Conservation (phyloP, 2,329 filamentous ascomycete species). For the Diaporthe sp. region DNA sequence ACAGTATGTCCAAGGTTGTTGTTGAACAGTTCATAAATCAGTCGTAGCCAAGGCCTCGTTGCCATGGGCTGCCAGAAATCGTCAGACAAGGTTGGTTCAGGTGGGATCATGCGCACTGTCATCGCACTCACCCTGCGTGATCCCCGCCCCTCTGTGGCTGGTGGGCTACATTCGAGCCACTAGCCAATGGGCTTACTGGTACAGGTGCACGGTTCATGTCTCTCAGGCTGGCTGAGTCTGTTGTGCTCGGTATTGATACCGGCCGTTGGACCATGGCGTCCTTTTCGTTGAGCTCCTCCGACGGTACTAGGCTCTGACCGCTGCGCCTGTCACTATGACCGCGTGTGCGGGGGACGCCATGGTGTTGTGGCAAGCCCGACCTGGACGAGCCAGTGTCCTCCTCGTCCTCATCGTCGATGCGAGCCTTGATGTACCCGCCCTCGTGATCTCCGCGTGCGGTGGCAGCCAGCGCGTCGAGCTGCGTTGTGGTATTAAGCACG, state of each 20-base stretch:
- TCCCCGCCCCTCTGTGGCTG: constrained; percentile 53
- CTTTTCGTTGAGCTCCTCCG: constrained; percentile 40
- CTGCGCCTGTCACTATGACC: constrained; percentile 51
- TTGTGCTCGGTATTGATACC: constrained; percentile 40
- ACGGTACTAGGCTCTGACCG: constrained; percentile 60
- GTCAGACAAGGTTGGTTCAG: constrained; percentile 38
- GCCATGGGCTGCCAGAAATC: constrained; percentile 58
- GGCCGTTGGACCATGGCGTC: constrained; percentile 32
- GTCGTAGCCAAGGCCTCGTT: constrained; percentile 67
- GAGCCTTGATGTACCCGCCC: constrained; percentile 61
- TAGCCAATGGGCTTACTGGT: constrained; percentile 42
- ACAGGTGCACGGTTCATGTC: constrained; percentile 37
- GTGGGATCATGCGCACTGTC: not conserved
- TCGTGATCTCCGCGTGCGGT: constrained; percentile 83
- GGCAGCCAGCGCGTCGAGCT: constrained; percentile 84
- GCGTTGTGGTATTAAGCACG: constrained; percentile 75
- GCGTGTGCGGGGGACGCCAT: constrained; percentile 6
- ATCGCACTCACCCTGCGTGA: constrained; percentile 56
- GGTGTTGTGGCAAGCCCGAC: constrained; percentile 24
- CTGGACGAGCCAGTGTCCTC: constrained; percentile 68
- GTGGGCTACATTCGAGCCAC: constrained; percentile 47
- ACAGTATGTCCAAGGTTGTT: constrained; percentile 1
- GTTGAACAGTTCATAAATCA: constrained; percentile 34
- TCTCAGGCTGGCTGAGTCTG: constrained; percentile 37
- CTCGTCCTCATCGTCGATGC: constrained; percentile 77